Evolutionary conservation across 31 red algal species (phyloP).

Genomic region (Asparagopsis taxiformis): DNA sequence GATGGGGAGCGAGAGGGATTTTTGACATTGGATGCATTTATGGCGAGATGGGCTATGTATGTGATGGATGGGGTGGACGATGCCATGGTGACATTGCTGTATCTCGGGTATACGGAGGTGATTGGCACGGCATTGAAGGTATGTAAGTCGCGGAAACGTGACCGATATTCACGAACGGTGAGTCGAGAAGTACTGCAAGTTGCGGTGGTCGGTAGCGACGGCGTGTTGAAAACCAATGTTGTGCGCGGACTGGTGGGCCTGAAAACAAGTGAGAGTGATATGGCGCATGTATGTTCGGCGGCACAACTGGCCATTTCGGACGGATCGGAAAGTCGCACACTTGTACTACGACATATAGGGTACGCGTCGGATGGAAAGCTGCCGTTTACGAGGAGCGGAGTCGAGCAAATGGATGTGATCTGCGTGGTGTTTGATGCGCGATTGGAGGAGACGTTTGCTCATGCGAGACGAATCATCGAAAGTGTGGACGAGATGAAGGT

Average conservation of each 20-base stretch:
- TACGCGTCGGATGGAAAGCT: constrained; percentile 26
- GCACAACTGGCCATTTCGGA: constrained; percentile 47
- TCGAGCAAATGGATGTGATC: constrained; percentile 78
- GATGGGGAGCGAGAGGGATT: constrained; percentile 18
- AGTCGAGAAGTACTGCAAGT: constrained; percentile 57
- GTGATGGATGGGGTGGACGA: constrained; percentile 59
- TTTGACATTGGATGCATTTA: constrained; percentile 71
- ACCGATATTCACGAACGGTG: constrained; percentile 38
- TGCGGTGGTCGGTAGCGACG: constrained; percentile 64
- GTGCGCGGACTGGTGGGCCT: constrained; percentile 72
- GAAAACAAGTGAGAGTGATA: constrained; percentile 14
- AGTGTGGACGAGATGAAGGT: constrained; percentile 44
- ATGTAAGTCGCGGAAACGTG: constrained; percentile 53
- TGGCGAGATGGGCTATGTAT: constrained; percentile 75
- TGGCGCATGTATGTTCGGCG: constrained; percentile 11
- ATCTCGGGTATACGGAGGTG: constrained; percentile 69
- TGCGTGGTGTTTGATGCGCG: constrained; percentile 75
- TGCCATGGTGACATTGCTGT: constrained; percentile 66
- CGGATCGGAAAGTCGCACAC: constrained; percentile 22
- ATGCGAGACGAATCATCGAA: constrained; percentile 58
- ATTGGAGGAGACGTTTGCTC: constrained; percentile 51
- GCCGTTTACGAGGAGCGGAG: constrained; percentile 6
- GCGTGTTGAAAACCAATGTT: constrained; percentile 62
- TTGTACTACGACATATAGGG: constrained; percentile 57
- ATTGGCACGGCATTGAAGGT: constrained; percentile 45